A percentile compares a stretch with the other conserved stretches of the same genome.
Conservation (phyloP, 2,329 filamentous ascomycete species). For the Lecanicillium sp. region DNA sequence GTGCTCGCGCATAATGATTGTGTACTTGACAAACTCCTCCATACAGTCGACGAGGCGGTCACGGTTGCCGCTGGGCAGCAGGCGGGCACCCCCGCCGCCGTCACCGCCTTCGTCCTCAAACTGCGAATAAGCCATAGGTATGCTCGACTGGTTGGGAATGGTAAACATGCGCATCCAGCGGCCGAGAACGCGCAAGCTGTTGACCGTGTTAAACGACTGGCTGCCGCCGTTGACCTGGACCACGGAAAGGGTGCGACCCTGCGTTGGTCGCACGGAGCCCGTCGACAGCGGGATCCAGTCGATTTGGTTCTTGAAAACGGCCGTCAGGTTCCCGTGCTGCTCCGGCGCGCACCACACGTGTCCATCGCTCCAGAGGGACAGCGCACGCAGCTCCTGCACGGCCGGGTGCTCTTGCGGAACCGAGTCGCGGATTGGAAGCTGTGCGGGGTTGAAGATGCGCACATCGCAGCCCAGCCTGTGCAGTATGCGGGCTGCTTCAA, state of each 20-base stretch:
- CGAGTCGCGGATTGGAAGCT: constrained; percentile 59
- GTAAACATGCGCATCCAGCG: constrained; percentile 66
- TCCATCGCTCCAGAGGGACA: constrained; percentile 60
- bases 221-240: constrained; percentile 59
- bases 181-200: constrained; percentile 57
- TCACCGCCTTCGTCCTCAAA: constrained; percentile 43
- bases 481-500: constrained; percentile 54
- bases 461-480: constrained; percentile 61
- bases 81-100: constrained; percentile 43
- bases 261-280: constrained; percentile 58
- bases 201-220: constrained; percentile 63
- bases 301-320: constrained; percentile 64
- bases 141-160: constrained; percentile 59
- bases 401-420: constrained; percentile 50
- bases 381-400: constrained; percentile 55
- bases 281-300: constrained; percentile 62
- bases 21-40: constrained; percentile 67
- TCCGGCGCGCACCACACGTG: constrained; percentile 62
- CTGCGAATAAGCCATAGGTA: constrained; percentile 58
- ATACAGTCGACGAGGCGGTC: constrained; percentile 60
- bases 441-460: constrained; percentile 52
- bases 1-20: constrained; percentile 56
- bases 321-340: constrained; percentile 60
- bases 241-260: constrained; percentile 57
- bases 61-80: constrained; percentile 50